phyloP scores from a whole-genome alignment of 179 eudicot species.

The Pouteria campechiana region DNA sequence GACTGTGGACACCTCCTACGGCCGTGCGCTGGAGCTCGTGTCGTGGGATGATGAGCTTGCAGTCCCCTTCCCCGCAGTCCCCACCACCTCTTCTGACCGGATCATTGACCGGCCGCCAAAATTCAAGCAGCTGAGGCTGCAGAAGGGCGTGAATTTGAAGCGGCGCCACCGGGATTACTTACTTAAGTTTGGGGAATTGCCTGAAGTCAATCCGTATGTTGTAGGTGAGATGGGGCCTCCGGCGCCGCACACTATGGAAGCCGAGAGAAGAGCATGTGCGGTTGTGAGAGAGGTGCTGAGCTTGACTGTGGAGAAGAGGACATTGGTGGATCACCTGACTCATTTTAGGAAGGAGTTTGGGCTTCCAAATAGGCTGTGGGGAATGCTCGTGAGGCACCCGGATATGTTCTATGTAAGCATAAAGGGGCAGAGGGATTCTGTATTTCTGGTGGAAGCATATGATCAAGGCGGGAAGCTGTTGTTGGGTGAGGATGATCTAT shows the following conservation, averaged over 20 bases:
- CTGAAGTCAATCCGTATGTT: conserved; percentile 65
- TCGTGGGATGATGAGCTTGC: conserved; percentile 57
- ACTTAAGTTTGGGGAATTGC: conserved; percentile 52
- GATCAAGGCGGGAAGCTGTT: conserved; percentile 50
- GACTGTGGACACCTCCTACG: conserved; percentile 82
- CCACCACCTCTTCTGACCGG: conserved; percentile 22
- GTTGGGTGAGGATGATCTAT: conserved; percentile 39
- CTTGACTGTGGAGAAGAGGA: conserved; percentile 76
- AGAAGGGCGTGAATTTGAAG: conserved; percentile 66
- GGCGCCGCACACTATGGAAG: conserved; percentile 41
- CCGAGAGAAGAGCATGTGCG: conserved; percentile 82
- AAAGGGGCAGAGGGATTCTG: conserved; percentile 79
- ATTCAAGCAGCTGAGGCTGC: conserved; percentile 69
- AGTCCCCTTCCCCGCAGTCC: conserved; percentile 23
- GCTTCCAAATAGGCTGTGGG: conserved; percentile 68
- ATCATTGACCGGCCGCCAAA: conserved; percentile 83
- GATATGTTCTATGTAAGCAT: conserved; percentile 83
- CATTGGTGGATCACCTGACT: conserved; percentile 78
- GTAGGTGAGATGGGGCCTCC: conserved; percentile 35
- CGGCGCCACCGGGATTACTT: conserved; percentile 55
- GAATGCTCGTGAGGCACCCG: conserved; percentile 77
- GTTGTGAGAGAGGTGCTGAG: conserved; percentile 86
- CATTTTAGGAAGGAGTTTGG: conserved; percentile 91
- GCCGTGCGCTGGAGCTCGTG: conserved; percentile 88
- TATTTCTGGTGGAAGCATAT: conserved; percentile 80